phyloP scores from a whole-genome alignment of 371 early-diverging fungal genomes.

The Dentiscutata heterogama region DNA sequence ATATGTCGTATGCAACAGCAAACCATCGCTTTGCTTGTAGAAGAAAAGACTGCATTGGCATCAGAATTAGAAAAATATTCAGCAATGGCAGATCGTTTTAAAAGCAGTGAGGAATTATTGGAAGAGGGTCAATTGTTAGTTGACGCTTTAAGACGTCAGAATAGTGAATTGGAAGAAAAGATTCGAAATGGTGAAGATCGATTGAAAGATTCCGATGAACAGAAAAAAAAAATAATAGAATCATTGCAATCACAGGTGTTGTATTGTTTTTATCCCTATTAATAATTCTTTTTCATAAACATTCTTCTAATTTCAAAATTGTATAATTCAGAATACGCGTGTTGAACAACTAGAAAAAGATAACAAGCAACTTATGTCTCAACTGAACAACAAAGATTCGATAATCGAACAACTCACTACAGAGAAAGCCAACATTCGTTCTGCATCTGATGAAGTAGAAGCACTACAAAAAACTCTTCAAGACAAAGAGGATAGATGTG shows the following conservation, averaged over 20 bases:
- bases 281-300: neutral
- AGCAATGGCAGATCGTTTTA: conserved; percentile 43
- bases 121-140: conserved; percentile 45
- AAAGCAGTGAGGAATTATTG: conserved; percentile 29
- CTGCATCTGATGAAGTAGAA: conserved; percentile 44
- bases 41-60: conserved; percentile 32
- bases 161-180: conserved; percentile 40
- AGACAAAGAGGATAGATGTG: conserved; percentile 46
- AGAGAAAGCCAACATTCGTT: conserved; percentile 42
- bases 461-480: conserved; percentile 35
- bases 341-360: conserved; percentile 35
- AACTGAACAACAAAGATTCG: conserved; percentile 39
- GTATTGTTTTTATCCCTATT: neutral
- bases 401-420: conserved; percentile 42
- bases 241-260: conserved; percentile 30
- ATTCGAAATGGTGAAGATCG: neutral
- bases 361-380: conserved; percentile 19
- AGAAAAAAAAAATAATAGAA: conserved; percentile 36
- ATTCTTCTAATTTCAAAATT: neutral
- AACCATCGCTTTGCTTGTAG: conserved; percentile 35
- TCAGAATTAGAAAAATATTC: conserved; percentile 35
- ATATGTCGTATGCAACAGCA: conserved; percentile 40
- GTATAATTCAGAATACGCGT: conserved; percentile 5
- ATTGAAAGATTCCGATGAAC: conserved; percentile 17
- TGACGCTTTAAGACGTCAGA: conserved; percentile 37